Conservation (phyloP, 768 basidiomycete genomes). For the Holtermannia corniformis region DNA sequence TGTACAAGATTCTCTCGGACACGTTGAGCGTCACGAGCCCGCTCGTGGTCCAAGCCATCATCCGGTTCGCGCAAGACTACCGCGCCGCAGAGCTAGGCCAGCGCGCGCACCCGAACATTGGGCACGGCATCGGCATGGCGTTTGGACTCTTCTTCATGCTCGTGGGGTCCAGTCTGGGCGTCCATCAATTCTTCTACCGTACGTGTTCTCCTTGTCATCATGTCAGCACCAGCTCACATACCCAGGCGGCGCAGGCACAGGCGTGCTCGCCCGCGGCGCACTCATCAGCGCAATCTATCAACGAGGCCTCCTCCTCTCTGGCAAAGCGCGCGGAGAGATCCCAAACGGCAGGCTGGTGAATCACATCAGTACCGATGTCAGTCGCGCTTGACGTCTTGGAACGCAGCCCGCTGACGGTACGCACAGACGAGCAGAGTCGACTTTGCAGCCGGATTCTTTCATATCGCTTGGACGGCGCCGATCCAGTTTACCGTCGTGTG, state of each 20-base stretch:
- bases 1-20: slow-evolving; percentile 43
- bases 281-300: slow-evolving; percentile 80
- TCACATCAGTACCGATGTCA: slow-evolving; percentile 54
- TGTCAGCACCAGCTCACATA: slow-evolving; percentile 62
- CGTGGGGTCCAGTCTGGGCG: slow-evolving; percentile 55
- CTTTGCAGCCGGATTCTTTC: slow-evolving; percentile 61
- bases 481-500: slow-evolving; percentile 22
- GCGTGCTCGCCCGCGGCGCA: slow-evolving; percentile 72
- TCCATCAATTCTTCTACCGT: slow-evolving; percentile 78
- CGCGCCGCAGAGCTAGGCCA: slow-evolving; percentile 15
- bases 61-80: slow-evolving; percentile 15
- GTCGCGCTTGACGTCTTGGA: neutral
- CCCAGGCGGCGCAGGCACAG: slow-evolving; percentile 63
- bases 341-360: slow-evolving; percentile 85
- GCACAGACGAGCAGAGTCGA: slow-evolving; percentile 82
- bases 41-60: slow-evolving; percentile 30
- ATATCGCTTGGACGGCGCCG: slow-evolving; percentile 62
- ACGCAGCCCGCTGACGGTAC: neutral
- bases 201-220: slow-evolving; percentile 51
- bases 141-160: slow-evolving; percentile 63
- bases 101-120: slow-evolving; percentile 44
- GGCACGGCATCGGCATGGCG: slow-evolving; percentile 62
- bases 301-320: slow-evolving; percentile 57
- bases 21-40: slow-evolving; percentile 42
- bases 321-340: slow-evolving; percentile 66